These are phyloP conservation scores for Exophiala calicioides DNA, from an alignment of 2,329 filamentous ascomycete genomes.

Conservation along the genomic window DNA sequence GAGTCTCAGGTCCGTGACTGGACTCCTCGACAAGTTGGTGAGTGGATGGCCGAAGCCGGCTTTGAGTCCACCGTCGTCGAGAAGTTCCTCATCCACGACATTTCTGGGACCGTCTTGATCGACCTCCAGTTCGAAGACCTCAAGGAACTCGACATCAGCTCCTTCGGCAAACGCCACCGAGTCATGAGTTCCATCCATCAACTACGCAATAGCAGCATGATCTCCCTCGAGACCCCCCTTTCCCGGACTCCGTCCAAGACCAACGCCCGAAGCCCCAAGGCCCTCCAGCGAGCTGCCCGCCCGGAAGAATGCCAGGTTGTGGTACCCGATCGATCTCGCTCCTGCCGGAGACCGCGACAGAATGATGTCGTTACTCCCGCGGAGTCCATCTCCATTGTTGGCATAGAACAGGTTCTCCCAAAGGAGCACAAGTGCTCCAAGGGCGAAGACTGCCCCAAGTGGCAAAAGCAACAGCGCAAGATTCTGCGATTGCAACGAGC, in stretches of 20 bases:
- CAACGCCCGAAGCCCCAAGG: constrained; percentile 17
- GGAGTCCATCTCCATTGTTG: constrained; percentile 87
- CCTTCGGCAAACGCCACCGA: constrained; percentile 64
- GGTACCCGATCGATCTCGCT: constrained; percentile 23
- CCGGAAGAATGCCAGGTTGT: constrained; percentile 27
- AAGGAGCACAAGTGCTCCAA: constrained; percentile 83
- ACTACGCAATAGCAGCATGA: constrained; percentile 44
- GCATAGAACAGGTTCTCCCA: constrained; percentile 84
- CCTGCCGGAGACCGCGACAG: constrained; percentile 33
- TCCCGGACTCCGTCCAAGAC: constrained; percentile 23
- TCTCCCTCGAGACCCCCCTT: constrained; percentile 22
- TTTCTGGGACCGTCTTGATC: constrained; percentile 81
- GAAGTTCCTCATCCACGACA: constrained; percentile 88
- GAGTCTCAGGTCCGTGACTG: constrained; percentile 36
- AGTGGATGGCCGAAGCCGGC: constrained; percentile 82
- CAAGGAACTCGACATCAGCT: constrained; percentile 63
- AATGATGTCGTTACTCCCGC: constrained; percentile 63
- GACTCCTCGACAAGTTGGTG: constrained; percentile 42
- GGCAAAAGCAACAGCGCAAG: constrained; percentile 74
- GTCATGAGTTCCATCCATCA: constrained; percentile 61
- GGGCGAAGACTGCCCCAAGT: constrained; percentile 82
- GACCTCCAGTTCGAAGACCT: constrained; percentile 86
- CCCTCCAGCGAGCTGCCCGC: constrained; percentile 24
- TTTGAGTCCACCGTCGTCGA: constrained; percentile 76
- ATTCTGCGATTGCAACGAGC: constrained; percentile 71